Evolutionary conservation across 192 early-diverging fungal species (phyloP).

Genomic region (Podila horticola): DNA sequence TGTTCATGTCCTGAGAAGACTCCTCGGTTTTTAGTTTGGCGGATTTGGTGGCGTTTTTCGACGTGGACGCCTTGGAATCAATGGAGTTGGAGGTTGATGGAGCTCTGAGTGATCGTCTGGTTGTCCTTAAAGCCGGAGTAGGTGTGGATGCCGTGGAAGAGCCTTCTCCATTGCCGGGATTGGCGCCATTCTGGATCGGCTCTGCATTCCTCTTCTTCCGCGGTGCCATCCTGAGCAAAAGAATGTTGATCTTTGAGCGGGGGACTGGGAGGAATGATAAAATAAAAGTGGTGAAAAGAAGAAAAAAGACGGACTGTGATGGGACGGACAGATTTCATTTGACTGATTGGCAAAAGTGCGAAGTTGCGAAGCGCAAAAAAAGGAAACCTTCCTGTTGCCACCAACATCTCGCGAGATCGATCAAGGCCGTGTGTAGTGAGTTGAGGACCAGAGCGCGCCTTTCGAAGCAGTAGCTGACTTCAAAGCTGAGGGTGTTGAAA

Average conservation of each 20-base stretch:
- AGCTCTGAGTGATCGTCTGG: neutral
- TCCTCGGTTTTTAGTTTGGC: neutral
- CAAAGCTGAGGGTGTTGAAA: too few species aligned
- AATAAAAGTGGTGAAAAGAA: too few species aligned
- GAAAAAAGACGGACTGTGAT: too few species aligned
- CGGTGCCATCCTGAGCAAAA: neutral
- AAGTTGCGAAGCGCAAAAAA: too few species aligned
- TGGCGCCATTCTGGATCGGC: neutral
- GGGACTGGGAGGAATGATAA: too few species aligned
- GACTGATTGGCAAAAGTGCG: too few species aligned
- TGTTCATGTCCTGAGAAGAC: neutral
- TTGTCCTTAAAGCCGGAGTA: neutral
- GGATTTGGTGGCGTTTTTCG: constrained; percentile 39
- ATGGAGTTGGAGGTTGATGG: neutral
- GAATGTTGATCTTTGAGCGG: neutral
- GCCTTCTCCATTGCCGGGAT: neutral
- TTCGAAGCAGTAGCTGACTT: too few species aligned
- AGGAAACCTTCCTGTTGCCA: too few species aligned
- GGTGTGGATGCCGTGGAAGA: neutral
- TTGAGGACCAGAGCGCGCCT: too few species aligned
- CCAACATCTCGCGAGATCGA: too few species aligned
- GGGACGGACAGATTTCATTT: too few species aligned
- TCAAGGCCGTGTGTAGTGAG: too few species aligned
- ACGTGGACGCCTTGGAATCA: neutral
- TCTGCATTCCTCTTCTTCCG: neutral